Evolutionary conservation across 2,329 filamentous ascomycete genomes (phyloP), one percentile per base, ranked within the genome.

Genomic region (Trichoderma sp.): DNA sequence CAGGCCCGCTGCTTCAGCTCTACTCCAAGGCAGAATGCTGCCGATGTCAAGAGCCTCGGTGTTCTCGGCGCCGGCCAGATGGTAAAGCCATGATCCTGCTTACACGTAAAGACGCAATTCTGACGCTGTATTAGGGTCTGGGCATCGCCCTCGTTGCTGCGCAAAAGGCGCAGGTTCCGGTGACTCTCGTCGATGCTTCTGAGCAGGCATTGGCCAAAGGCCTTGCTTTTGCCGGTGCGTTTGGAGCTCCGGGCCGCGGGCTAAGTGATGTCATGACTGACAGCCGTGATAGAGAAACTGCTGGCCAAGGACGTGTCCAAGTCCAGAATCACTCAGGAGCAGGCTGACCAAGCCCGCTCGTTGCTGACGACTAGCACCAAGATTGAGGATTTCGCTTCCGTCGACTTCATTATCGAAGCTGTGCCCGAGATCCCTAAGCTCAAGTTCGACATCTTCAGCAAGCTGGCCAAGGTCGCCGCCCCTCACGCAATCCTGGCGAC

Each of bases 331-430:
- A 93, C 92, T 10, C 89, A 93, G 78, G 89, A 92, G 58, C 89
- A 94, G 72, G 92, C 95, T 22, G 87, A 92, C 72, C 84, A 88
- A 58, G 87, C 90, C 32, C 89, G 91, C 32, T 87, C 86, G 12
- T 88, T 91, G 34, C 83, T 99, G 70, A 86, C 81, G 0, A 81
- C 92, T 9, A 90, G 88, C 63, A 93, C 91, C 17, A 87, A 87
- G 19, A 86, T 98, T 73, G 90, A 93, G 54, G 86, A 90, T 68
- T 88, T 98, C 25, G 88, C 87, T 29, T 86, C 89, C n/a, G 91
- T 93, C 39, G 95, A 99, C 82, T 97, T 99, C 78, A 90, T 99
- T 67, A 98, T 99, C 76, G 95, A 99, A 83, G 95, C 95, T 17
- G 93, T 99, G 9, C 95, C 95, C 39, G 94, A 97, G 83, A 94